A percentile compares a stretch with the other conserved stretches of the same genome.
phyloP scores from a whole-genome alignment of 1,284 basidiomycete species.

The Fomitiporia mediterranea region DNA sequence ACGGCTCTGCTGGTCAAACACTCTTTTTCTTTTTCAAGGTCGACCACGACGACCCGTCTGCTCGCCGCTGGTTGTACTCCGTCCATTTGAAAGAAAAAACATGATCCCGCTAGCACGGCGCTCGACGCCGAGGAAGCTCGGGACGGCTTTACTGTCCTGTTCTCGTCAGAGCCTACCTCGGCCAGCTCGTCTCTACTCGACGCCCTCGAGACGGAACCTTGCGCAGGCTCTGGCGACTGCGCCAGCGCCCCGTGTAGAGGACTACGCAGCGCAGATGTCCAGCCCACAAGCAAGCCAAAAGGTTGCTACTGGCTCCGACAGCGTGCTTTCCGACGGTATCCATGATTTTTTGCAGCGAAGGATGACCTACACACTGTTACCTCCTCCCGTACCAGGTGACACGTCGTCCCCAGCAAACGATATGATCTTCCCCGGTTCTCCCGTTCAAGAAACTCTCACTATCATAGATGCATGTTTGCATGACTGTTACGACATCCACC shows the following conservation, averaged over 20 bases:
- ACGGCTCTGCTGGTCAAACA: not conserved
- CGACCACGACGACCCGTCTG: not conserved
- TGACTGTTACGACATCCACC: slow-evolving; percentile 64
- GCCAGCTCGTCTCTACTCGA: slow-evolving; percentile 61
- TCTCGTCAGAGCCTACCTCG: slow-evolving; percentile 62
- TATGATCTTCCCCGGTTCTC: slow-evolving; percentile 59
- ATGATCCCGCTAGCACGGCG: slow-evolving; percentile 38
- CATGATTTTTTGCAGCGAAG: slow-evolving; percentile 45
- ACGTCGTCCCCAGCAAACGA: slow-evolving; percentile 37
- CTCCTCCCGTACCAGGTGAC: slow-evolving; percentile 54
- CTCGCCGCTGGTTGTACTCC: slow-evolving; percentile 1
- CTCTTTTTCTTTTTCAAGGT: too few relatives aligned
- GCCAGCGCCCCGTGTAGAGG: slow-evolving; percentile 31
- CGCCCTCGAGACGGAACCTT: slow-evolving; percentile 48
- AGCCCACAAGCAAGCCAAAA: slow-evolving; percentile 20
- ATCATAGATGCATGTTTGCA: slow-evolving; percentile 79
- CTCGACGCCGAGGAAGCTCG: slow-evolving; percentile 39
- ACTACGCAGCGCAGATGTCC: slow-evolving; percentile 39
- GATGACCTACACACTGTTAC: slow-evolving; percentile 52
- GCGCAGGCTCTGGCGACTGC: slow-evolving; percentile 48
- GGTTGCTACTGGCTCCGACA: not conserved
- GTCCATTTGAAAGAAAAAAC: not conserved
- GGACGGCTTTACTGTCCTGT: slow-evolving; percentile 59
- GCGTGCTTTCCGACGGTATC: slow-evolving; percentile 30
- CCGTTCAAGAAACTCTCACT: slow-evolving; percentile 62